Conservation (phyloP, 1,139 yeast species). For the Hansenula lynferdii region DNA sequence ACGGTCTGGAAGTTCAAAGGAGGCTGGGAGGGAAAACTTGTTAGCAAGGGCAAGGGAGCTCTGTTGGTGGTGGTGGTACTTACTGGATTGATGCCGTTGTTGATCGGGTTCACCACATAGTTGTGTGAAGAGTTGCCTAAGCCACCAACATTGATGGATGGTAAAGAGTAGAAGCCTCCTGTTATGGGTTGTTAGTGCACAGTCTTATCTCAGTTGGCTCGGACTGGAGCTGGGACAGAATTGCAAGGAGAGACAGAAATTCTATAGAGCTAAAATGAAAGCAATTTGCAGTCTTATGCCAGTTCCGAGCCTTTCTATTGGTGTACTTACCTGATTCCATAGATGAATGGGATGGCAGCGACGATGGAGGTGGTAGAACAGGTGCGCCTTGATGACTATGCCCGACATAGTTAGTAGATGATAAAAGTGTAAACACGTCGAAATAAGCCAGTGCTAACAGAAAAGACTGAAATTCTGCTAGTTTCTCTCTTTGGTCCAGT, state of each 20-base stretch:
- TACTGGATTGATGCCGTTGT: conserved; percentile 10
- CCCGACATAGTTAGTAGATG: too few species aligned
- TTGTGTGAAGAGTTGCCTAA: conserved; percentile 11
- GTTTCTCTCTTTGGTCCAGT: too few species aligned
- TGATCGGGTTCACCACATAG: conserved; percentile 16
- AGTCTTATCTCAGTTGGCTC: too few species aligned
- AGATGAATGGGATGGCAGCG: conserved; percentile 17
- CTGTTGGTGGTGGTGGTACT: not conserved
- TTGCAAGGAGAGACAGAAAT: not conserved
- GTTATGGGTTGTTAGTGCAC: conserved; percentile 8
- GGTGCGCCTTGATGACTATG: conserved; percentile 29
- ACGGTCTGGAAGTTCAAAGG: conserved; percentile 10
- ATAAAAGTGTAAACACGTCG: too few species aligned
- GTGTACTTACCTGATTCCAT: conserved; percentile 19
- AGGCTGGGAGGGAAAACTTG: conserved; percentile 8
- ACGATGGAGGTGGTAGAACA: conserved; percentile 26
- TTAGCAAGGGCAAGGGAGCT: too few species aligned
- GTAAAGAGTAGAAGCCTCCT: conserved; percentile 13
- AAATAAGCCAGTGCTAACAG: too few species aligned
- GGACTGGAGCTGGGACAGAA: too few species aligned
- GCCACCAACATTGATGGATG: conserved; percentile 11
- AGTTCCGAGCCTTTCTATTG: not conserved
- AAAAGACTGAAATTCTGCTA: too few species aligned
- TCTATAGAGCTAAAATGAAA: not conserved
- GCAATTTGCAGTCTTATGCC: not conserved